These are phyloP conservation scores for Bacidia gigantensis DNA, from an alignment of 495 filamentous ascomycete species.

Conservation along the genomic window DNA sequence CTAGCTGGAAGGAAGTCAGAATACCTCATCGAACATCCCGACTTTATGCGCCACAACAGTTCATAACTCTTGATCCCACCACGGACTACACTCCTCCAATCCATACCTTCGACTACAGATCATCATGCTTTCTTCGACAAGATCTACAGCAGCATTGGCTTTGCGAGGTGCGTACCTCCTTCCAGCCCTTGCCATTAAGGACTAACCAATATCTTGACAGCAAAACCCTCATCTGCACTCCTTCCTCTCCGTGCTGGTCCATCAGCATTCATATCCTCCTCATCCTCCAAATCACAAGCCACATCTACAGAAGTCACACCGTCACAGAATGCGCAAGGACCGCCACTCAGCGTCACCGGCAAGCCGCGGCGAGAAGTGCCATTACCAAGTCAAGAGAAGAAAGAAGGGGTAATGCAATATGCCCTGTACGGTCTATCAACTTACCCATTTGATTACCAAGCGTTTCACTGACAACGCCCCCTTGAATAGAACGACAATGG, in stretches of 20 bases:
- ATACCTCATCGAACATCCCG: not conserved
- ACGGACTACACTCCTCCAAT: not conserved
- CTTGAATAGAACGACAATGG: conserved; percentile 54
- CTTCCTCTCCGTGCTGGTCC: conserved; percentile 40
- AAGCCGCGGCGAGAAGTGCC: conserved; percentile 61
- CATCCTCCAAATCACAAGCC: conserved; percentile 43
- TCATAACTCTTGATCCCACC: not conserved
- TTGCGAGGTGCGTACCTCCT: conserved; percentile 50
- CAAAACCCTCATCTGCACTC: conserved; percentile 45
- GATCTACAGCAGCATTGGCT: conserved; percentile 52
- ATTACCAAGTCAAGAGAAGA: conserved; percentile 79
- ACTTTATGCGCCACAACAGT: not conserved
- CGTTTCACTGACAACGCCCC: not conserved
- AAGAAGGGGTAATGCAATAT: conserved; percentile 93
- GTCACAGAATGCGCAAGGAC: conserved; percentile 22
- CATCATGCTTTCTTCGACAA: conserved; percentile 49
- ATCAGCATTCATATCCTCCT: conserved; percentile 45
- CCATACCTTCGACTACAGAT: conserved; percentile 3
- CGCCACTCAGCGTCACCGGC: conserved; percentile 28
- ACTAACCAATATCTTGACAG: conserved; percentile 30
- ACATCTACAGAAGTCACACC: conserved; percentile 29
- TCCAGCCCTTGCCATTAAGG: conserved; percentile 11
- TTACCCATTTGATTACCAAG: too few relatives aligned
- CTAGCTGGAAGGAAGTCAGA: conserved; percentile 4
- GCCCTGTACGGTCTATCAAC: conserved; percentile 55